phyloP scores from a whole-genome alignment of 2,329 filamentous ascomycete genomes.

The Fusarium sp. region DNA sequence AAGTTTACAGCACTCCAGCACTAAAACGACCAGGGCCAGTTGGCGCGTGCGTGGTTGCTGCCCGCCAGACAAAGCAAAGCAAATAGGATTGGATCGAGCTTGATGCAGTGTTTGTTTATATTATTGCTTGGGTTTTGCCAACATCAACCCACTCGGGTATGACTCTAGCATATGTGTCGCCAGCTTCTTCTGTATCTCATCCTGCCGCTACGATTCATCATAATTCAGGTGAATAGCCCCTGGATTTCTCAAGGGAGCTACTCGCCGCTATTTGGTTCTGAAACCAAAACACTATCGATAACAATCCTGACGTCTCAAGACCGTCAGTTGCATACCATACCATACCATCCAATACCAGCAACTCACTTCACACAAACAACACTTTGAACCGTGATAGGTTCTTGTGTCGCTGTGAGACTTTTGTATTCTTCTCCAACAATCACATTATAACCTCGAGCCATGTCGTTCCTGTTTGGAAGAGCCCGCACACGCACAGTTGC shows the following conservation, averaged over 20 bases:
- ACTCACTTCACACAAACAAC: slow-evolving; percentile 17
- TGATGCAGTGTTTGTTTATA: slow-evolving; percentile 7
- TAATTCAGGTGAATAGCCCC: not conserved
- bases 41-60: slow-evolving; percentile 37
- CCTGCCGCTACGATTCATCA: not conserved
- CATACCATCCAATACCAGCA: not conserved
- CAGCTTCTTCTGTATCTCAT: not conserved
- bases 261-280: not conserved
- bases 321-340: slow-evolving; percentile 3
- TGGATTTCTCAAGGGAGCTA: not conserved
- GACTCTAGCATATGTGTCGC: not conserved
- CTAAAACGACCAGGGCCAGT: slow-evolving; percentile 18
- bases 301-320: slow-evolving; percentile 31
- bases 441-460: slow-evolving; percentile 39
- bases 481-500: slow-evolving; percentile 63
- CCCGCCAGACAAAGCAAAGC: slow-evolving; percentile 21
- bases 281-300: slow-evolving; percentile 36
- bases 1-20: slow-evolving; percentile 18
- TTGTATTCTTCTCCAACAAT: not conserved
- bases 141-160: slow-evolving; percentile 24
- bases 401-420: not conserved
- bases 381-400: not conserved
- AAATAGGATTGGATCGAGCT: slow-evolving; percentile 3
- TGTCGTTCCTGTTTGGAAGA: slow-evolving; percentile 69
- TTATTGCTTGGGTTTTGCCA: not conserved